Percentiles rank a stretch among this genome's conserved stretches.
Evolutionary conservation across 345 rosid species (phyloP).

Genomic region (Rhodomyrtus tomentosa): DNA sequence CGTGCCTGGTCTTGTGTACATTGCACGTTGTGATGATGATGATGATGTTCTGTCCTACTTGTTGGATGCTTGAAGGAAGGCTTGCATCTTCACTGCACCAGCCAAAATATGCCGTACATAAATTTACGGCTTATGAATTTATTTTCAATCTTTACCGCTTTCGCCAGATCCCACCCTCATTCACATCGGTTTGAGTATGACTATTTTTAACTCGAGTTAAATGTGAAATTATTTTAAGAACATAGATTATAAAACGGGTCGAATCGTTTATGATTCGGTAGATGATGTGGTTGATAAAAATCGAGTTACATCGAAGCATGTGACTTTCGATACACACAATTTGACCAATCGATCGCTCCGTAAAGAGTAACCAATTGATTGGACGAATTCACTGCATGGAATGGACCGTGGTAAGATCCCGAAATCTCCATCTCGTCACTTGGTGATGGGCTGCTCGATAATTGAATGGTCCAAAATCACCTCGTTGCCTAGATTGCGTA

Average conservation of each 20-base stretch:
- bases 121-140: no score
- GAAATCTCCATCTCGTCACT: not conserved
- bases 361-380: not conserved
- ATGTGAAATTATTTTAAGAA: no score
- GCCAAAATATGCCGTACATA: no score
- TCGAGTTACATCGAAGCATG: not conserved
- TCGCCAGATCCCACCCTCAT: no score
- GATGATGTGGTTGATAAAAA: not conserved
- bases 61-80: not conserved
- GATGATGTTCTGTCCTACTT: not conserved
- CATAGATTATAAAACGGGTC: no score
- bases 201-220: no score
- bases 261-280: no score
- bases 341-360: no score
- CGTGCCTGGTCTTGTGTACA: not conserved
- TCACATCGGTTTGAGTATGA: no score
- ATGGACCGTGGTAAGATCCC: not conserved
- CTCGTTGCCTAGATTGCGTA: not conserved
- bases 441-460: not conserved
- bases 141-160: no score
- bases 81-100: not conserved
- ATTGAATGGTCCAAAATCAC: not conserved
- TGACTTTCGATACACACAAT: no score
- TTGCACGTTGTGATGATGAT: not conserved
- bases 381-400: not conserved